Conservation (phyloP, 2,329 filamentous ascomycete species). For the Trichoderma gracile region DNA sequence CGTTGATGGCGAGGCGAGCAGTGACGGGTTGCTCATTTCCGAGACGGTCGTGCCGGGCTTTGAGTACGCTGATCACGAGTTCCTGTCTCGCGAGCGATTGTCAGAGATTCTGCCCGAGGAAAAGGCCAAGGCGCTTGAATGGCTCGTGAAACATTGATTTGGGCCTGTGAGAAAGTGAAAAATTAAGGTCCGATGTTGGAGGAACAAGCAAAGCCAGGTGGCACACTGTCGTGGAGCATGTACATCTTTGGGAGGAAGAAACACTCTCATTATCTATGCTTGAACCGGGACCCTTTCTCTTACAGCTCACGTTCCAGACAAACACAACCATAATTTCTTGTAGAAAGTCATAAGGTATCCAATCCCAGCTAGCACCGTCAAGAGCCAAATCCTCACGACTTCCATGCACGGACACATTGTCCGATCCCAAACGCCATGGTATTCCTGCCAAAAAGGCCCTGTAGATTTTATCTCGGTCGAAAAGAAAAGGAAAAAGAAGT, state of each 20-base stretch:
- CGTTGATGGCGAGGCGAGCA: constrained; percentile 40
- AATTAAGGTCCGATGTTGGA: background rate
- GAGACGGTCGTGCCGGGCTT: constrained; percentile 70
- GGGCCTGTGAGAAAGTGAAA: background rate
- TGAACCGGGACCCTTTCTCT: background rate
- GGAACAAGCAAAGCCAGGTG: background rate
- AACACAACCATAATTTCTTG: too few species aligned
- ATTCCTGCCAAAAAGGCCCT: background rate
- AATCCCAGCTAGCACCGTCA: background rate
- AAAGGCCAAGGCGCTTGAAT: constrained; percentile 50
- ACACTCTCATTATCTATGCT: background rate
- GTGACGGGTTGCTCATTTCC: constrained; percentile 61
- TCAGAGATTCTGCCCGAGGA: constrained; percentile 53
- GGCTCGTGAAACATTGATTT: constrained; percentile 42
- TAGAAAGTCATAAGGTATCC: background rate
- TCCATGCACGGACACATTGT: background rate
- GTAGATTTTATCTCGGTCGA: too few species aligned
- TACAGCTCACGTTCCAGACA: background rate
- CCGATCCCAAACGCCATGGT: background rate
- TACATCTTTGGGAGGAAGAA: background rate
- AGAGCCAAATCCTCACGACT: background rate
- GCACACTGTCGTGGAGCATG: background rate
- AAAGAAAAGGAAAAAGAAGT: background rate
- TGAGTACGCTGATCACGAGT: constrained; percentile 67
- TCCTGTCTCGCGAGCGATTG: constrained; percentile 55